Evolutionary conservation across 2,329 filamentous ascomycete species (phyloP), one percentile per base, ranked within the genome.

Genomic region (Leptographium galeiforme): DNA sequence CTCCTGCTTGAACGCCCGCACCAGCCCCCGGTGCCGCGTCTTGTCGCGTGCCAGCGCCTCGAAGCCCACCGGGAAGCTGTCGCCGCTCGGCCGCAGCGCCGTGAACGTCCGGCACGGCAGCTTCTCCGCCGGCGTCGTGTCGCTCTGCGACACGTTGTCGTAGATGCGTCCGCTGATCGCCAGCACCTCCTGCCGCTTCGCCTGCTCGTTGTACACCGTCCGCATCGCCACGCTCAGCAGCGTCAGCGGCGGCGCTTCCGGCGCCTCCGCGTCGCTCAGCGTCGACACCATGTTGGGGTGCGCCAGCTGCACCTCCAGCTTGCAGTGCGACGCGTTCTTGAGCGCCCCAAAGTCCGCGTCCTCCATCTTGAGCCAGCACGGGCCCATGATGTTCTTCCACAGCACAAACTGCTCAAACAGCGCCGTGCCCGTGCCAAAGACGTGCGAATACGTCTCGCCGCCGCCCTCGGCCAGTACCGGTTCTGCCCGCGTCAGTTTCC

Each of bases 311-410:
- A 95, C 82, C 68, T 98, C 93, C 12, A 98, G 80, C 68, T 96
- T 97, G 75, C 93, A 96, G 79, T 94, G 93, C 0, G 93, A 98
- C 12, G 89, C 87, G 61, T 96, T 96, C 67, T 89, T 91, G 60
- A 97, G 76, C 7, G 85, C 75, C 18, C 78, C 77, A 64, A 95
- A 96, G 66, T 96, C 84, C 34, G 87, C 87, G 59, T 86, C 84
- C 59, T 89, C 79, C 53, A 98, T 93, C 64, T 85, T 90, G 47
- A 98, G 78, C 93, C 93, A 98, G 67, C 93, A 97, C 34, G 93
- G 93, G 1, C 93, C 93, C 91, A 96, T 98, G 61, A 98, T 87
- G 64, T 95, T 95, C 71, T 96, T 97, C 87, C 90, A 96, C 6
- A 98, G 76, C 19, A 98, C 93, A 64, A 98, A 98, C 62, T 98